Conservation (phyloP, 176 grass and related monocot species). For the Elaeis guineensis region DNA sequence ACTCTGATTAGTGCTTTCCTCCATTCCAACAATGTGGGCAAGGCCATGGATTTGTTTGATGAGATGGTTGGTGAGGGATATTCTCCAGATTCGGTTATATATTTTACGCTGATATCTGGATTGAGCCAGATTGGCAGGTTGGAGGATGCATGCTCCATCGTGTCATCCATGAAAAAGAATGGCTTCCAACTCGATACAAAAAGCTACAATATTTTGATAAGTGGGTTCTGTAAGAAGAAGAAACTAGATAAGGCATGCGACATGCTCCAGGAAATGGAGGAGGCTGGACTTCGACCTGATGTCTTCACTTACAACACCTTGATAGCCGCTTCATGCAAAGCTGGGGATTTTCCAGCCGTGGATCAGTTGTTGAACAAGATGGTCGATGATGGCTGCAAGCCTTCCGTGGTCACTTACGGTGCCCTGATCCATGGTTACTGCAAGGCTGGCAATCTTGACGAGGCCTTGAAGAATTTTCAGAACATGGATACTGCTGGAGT, state of each 20-base stretch:
- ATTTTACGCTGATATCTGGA: constrained; percentile 73
- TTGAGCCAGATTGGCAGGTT: constrained; percentile 48
- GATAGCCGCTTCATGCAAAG: constrained; percentile 47
- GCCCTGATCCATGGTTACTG: constrained; percentile 76
- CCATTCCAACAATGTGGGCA: constrained; percentile 45
- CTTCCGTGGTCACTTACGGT: constrained; percentile 67
- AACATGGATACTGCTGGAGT: constrained; percentile 41
- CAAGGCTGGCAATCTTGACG: constrained; percentile 49
- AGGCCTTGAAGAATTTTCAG: constrained; percentile 53
- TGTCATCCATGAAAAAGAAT: constrained; percentile 38
- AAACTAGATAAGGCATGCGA: constrained; percentile 38
- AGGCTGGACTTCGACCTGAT: constrained; percentile 40
- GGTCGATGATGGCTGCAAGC: constrained; percentile 45
- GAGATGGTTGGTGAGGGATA: constrained; percentile 50
- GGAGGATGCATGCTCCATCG: constrained; percentile 44
- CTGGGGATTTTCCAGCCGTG: constrained; percentile 43
- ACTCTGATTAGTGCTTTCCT: constrained; percentile 66
- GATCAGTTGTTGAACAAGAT: constrained; percentile 50
- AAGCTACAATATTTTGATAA: constrained; percentile 64
- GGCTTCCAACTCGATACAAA: constrained; percentile 59
- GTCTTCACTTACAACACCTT: constrained; percentile 69
- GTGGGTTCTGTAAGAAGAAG: constrained; percentile 63
- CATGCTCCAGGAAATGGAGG: constrained; percentile 42
- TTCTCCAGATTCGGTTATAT: constrained; percentile 39
- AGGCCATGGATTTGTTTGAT: constrained; percentile 57